Evolutionary conservation across 2,329 filamentous ascomycete genomes (phyloP).

Genomic region (Aspergillus sp.): DNA sequence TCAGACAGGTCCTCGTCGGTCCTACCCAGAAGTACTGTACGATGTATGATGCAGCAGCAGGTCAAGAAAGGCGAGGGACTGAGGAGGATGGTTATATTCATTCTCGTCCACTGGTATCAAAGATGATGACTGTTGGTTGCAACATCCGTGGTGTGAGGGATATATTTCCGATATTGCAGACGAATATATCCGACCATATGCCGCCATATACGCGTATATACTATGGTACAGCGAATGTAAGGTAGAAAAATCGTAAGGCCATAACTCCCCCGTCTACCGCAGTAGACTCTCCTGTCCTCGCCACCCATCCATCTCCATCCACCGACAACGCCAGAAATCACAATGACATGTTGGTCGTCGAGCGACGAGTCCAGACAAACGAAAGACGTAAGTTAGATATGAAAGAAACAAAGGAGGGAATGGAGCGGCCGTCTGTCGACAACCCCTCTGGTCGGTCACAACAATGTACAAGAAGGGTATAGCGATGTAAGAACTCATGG

Average conservation of each 20-base stretch:
- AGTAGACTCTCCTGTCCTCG: background rate
- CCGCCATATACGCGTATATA: constrained; percentile 2
- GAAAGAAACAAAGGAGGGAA: background rate
- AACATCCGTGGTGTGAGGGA: no score
- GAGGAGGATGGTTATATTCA: no score
- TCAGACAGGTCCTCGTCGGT: no score
- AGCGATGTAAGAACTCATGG: background rate
- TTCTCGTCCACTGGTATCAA: no score
- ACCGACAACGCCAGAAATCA: background rate
- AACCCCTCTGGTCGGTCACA: no score
- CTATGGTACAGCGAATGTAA: constrained; percentile 10
- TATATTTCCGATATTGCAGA: no score
- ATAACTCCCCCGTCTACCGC: background rate
- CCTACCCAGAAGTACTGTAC: no score
- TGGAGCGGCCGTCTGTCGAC: no score
- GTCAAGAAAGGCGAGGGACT: no score
- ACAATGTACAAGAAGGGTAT: background rate
- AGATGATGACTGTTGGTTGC: no score
- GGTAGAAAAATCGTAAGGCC: background rate
- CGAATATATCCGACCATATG: background rate
- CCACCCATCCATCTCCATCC: no score
- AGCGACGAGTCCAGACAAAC: background rate
- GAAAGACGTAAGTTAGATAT: background rate
- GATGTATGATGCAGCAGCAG: no score
- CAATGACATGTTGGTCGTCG: background rate